A percentile compares a stretch with the other conserved stretches of the same genome.
Conservation (phyloP, 345 rosid species). For the Gossypium ekmanianum region DNA sequence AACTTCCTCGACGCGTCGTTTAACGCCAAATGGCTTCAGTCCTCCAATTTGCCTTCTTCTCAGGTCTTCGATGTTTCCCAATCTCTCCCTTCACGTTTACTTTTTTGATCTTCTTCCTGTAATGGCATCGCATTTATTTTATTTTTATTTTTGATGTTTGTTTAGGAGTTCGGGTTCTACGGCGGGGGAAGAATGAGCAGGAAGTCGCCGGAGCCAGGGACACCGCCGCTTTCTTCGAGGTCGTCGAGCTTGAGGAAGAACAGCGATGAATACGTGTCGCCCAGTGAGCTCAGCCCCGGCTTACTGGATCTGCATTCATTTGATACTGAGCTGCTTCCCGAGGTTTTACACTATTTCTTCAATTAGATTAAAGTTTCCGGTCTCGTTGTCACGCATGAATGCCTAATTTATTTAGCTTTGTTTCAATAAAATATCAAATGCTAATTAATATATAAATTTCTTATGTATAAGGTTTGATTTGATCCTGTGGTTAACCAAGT, state of each 20-base stretch:
- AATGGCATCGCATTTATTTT: neutral
- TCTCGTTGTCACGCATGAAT: neutral
- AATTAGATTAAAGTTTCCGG: neutral
- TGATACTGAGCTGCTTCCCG: conserved; percentile 54
- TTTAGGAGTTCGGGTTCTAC: conserved; percentile 34
- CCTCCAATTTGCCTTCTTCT: conserved; percentile 22
- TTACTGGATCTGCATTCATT: conserved; percentile 60
- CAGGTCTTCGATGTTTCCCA: conserved; percentile 19
- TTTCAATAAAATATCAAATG: neutral
- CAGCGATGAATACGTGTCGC: conserved; percentile 31
- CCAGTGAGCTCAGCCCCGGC: conserved; percentile 42
- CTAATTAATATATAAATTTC: neutral
- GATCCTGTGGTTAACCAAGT: neutral
- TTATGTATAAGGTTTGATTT: neutral
- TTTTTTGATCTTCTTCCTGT: neutral
- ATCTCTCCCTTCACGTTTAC: neutral
- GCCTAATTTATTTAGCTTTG: neutral
- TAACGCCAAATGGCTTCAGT: conserved; percentile 39
- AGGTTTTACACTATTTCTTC: conserved; percentile 27
- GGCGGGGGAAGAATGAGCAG: conserved; percentile 28
- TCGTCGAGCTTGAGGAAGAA: conserved; percentile 44
- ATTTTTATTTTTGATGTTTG: neutral
- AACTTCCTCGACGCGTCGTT: conserved; percentile 40
- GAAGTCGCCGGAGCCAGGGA: conserved; percentile 25
- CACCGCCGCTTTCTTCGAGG: conserved; percentile 31